Conservation (phyloP, 139 green algal species). For the Tetraselmis striata region DNA sequence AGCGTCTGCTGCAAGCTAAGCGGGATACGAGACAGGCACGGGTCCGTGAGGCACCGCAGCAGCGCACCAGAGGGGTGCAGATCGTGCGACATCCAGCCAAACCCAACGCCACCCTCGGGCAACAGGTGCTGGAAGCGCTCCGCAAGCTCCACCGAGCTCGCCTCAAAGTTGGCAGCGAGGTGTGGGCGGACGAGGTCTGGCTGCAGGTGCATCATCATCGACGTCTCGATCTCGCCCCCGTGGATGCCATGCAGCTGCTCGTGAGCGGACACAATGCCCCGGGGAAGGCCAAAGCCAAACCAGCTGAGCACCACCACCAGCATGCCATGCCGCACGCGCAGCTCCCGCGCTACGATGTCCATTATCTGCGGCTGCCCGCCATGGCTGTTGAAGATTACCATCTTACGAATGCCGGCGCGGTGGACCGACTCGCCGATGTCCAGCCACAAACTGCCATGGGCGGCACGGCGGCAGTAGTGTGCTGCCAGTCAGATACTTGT, state of each 20-base stretch:
- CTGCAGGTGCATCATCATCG: constrained; percentile 10
- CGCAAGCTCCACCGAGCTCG: background rate
- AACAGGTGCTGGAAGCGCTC: constrained; percentile 3
- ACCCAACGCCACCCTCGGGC: constrained; percentile 15
- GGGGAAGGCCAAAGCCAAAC: constrained; percentile 14
- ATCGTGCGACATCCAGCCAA: constrained; percentile 17
- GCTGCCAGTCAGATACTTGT: too few relatives aligned
- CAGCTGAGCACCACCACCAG: constrained; percentile 10
- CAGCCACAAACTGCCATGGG: constrained; percentile 9
- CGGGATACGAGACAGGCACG: too few relatives aligned
- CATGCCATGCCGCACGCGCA: constrained; percentile 12
- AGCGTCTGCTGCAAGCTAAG: too few relatives aligned
- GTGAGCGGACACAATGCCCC: background rate
- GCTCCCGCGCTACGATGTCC: constrained; percentile 20
- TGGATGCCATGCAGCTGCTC: background rate
- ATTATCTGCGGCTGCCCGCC: constrained; percentile 14
- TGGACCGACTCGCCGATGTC: constrained; percentile 14
- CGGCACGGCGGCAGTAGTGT: too few relatives aligned
- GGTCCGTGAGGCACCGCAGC: too few relatives aligned
- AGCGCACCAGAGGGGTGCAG: background rate
- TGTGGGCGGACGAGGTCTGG: constrained; percentile 6
- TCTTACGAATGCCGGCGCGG: constrained; percentile 5
- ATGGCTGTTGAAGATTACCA: constrained; percentile 20
- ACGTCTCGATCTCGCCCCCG: constrained; percentile 2
- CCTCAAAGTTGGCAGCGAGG: background rate